Conservation (phyloP, 805 yeast genomes). For the Wickerhamiella azymoides region DNA sequence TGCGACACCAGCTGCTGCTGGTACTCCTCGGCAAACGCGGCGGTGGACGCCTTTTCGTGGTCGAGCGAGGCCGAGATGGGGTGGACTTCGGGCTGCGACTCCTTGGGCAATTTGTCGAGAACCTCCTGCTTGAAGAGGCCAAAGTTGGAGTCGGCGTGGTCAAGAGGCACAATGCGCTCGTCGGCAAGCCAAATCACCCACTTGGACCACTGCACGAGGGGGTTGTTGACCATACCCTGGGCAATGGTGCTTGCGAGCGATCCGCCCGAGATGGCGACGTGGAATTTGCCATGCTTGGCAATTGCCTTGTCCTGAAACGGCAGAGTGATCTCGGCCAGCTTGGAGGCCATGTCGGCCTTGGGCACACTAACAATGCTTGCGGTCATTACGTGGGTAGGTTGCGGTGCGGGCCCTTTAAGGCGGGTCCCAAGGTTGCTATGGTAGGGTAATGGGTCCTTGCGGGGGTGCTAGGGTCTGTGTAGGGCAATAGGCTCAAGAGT, state of each 20-base stretch:
- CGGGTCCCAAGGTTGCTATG: too few species aligned
- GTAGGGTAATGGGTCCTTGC: too few species aligned
- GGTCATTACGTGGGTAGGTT: constrained; percentile 1
- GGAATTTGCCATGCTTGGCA: constrained; percentile 34
- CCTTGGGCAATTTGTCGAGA: constrained; percentile 29
- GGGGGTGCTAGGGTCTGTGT: too few species aligned
- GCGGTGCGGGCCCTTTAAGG: too few species aligned
- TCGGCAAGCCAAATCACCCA: constrained; percentile 70
- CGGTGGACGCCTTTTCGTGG: constrained; percentile 38
- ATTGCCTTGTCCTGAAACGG: constrained; percentile 50
- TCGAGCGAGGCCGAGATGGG: constrained; percentile 44
- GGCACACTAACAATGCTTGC: constrained; percentile 5
- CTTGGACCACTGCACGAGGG: constrained; percentile 23
- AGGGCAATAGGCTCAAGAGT: too few species aligned
- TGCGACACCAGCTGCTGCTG: constrained; percentile 40
- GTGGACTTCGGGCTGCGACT: constrained; percentile 14
- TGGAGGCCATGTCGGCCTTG: constrained; percentile 39
- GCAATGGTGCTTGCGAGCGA: constrained; percentile 62
- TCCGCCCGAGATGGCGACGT: constrained; percentile 82
- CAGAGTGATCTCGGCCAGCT: constrained; percentile 52
- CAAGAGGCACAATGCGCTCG: constrained; percentile 76
- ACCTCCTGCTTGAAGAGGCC: constrained; percentile 61
- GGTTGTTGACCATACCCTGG: constrained; percentile 50
- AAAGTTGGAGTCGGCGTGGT: constrained; percentile 73
- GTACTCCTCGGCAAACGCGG: constrained; percentile 51